Percentiles rank a stretch among this genome's conserved stretches.
These are phyloP conservation scores for Diaporthe eres DNA, from an alignment of 2,329 filamentous ascomycete species.

Conservation along the genomic window DNA sequence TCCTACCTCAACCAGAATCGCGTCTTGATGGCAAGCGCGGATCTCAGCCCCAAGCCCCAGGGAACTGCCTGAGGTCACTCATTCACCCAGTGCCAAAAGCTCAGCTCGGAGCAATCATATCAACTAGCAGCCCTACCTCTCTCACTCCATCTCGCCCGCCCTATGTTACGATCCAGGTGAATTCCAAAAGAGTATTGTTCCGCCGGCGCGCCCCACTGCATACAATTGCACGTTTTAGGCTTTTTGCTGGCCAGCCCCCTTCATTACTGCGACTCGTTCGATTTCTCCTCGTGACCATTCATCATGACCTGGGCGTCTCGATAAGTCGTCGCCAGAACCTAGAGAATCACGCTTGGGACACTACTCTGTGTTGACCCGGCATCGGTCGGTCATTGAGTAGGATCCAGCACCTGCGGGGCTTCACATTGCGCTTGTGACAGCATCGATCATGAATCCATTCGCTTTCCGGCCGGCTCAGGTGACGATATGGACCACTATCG, in stretches of 20 bases:
- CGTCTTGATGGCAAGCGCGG: constrained; percentile 31
- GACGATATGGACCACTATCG: constrained; percentile 80
- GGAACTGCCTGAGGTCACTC: constrained; percentile 4
- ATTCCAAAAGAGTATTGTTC: not conserved
- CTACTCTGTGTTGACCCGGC: constrained; percentile 1
- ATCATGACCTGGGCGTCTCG: constrained; percentile 13
- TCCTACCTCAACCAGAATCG: constrained; percentile 30
- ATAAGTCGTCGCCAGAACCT: constrained; percentile 15
- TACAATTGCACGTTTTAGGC: constrained; percentile 19
- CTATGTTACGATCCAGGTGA: constrained; percentile 10
- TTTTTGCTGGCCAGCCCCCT: constrained; percentile 6
- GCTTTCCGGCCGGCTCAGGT: constrained; percentile 87
- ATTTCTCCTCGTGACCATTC: constrained; percentile 10
- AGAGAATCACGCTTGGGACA: not conserved
- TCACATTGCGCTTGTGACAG: not conserved
- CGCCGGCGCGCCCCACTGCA: constrained; percentile 7
- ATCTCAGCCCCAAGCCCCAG: constrained; percentile 12
- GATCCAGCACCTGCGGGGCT: constrained; percentile 1
- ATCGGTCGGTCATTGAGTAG: not conserved
- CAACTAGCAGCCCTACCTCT: not conserved
- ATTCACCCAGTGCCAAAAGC: not conserved
- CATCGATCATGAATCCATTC: constrained; percentile 66
- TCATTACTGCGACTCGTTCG: not conserved
- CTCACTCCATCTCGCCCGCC: not conserved
- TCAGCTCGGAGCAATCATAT: not conserved